phyloP scores from a whole-genome alignment of 768 basidiomycete species.

The Calvatia gigantea region DNA sequence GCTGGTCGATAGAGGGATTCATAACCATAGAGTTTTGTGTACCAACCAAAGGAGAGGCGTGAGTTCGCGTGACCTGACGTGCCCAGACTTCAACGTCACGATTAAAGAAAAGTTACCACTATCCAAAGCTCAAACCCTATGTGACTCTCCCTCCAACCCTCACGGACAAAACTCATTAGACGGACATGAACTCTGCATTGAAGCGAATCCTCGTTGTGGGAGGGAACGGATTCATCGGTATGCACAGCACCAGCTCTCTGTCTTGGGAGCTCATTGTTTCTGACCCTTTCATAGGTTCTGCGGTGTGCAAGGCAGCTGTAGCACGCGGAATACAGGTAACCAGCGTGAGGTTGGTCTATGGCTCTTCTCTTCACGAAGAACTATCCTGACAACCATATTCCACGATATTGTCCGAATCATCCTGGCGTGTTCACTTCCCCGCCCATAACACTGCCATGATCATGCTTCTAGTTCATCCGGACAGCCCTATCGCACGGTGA shows the following conservation, averaged over 20 bases:
- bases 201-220: constrained; percentile 88
- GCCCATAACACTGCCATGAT: not conserved
- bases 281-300: constrained; percentile 62
- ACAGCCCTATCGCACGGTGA: constrained; percentile 79
- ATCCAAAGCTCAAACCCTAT: not conserved
- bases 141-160: not conserved
- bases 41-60: too few relatives aligned
- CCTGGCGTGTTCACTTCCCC: not conserved
- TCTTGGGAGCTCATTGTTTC: constrained; percentile 9
- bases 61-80: not conserved
- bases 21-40: not conserved
- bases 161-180: not conserved
- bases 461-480: constrained; percentile 70
- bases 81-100: not conserved
- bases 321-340: constrained; percentile 82
- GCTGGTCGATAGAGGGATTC: not conserved
- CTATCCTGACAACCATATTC: not conserved
- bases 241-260: constrained; percentile 4
- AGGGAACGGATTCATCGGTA: constrained; percentile 98
- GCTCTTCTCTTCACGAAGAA: not conserved
- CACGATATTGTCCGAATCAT: not conserved
- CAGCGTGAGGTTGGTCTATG: constrained; percentile 68
- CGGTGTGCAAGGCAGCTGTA: constrained; percentile 87
- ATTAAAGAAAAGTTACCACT: too few relatives aligned
- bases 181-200: constrained; percentile 30